Conservation (phyloP, 2,329 filamentous ascomycete species). For the Eurotiales sp. region DNA sequence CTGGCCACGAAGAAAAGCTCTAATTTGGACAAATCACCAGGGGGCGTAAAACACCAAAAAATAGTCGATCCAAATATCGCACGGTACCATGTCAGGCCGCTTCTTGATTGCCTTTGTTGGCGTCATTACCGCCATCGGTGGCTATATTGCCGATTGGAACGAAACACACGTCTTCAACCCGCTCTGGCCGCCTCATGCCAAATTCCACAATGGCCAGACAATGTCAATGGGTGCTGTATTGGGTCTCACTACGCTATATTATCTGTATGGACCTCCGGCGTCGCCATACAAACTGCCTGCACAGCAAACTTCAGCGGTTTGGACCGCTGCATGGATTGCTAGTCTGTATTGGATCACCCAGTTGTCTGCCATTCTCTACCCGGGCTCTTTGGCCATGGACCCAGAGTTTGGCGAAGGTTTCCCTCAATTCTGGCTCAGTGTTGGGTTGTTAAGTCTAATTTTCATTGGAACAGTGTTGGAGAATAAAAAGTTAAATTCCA, state of each 20-base stretch:
- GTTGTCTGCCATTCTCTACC: conserved; percentile 45
- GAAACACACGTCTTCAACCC: conserved; percentile 49
- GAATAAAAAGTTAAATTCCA: neutral
- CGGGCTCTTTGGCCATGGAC: conserved; percentile 42
- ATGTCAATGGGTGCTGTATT: conserved; percentile 46
- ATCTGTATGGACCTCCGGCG: conserved; percentile 24
- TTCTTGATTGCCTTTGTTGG: conserved; percentile 18
- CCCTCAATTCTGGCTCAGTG: conserved; percentile 31
- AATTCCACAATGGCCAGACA: conserved; percentile 53
- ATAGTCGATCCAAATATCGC: no score
- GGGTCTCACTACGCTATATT: conserved; percentile 37
- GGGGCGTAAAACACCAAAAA: no score
- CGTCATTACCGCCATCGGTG: conserved; percentile 16
- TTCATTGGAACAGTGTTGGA: conserved; percentile 7
- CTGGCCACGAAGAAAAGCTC: no score
- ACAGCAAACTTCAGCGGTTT: conserved; percentile 14
- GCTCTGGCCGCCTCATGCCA: conserved; percentile 48
- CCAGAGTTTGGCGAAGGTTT: conserved; percentile 43
- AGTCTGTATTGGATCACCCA: conserved; percentile 45
- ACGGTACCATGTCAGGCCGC: conserved; percentile 3
- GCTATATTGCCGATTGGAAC: conserved; percentile 36
- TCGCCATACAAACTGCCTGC: neutral
- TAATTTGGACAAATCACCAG: no score
- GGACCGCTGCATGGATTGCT: conserved; percentile 36
- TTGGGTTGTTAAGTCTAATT: conserved; percentile 4